Evolutionary conservation across 345 rosid species (phyloP).

Genomic region (Eutrema yunnanense): DNA sequence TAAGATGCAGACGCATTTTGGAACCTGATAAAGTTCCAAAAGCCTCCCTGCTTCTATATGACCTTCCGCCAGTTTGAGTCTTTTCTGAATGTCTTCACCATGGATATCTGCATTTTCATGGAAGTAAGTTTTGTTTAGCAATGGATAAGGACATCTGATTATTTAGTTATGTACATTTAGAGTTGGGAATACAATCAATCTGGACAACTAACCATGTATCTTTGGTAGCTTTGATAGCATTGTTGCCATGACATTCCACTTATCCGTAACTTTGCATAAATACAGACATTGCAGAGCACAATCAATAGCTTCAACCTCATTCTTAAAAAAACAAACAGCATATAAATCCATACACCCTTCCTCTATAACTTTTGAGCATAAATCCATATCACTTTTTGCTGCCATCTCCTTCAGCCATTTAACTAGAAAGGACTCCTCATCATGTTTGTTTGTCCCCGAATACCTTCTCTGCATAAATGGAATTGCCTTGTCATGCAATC

Average conservation of each 20-base stretch:
- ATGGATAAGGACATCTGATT: not conserved
- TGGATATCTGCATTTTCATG: conserved; percentile 35
- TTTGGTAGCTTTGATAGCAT: conserved; percentile 78
- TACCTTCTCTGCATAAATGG: conserved; percentile 67
- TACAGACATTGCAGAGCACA: conserved; percentile 84
- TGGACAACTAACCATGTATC: conserved; percentile 49
- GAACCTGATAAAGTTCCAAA: conserved; percentile 82
- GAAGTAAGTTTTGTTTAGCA: conserved; percentile 22
- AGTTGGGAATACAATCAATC: not conserved
- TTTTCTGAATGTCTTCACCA: conserved; percentile 46
- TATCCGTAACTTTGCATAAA: conserved; percentile 63
- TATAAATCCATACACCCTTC: conserved; percentile 71
- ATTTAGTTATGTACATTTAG: not conserved
- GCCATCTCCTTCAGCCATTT: conserved; percentile 90
- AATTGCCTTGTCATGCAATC: conserved; percentile 58
- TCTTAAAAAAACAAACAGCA: conserved; percentile 51
- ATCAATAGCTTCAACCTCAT: conserved; percentile 67
- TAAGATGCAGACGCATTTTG: conserved; percentile 2
- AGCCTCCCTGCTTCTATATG: conserved; percentile 94
- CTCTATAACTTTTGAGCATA: conserved; percentile 70
- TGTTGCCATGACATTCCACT: conserved; percentile 79
- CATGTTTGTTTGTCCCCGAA: conserved; percentile 25
- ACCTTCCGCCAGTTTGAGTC: conserved; percentile 67
- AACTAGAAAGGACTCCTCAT: conserved; percentile 62
- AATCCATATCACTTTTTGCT: conserved; percentile 57